phyloP scores from a whole-genome alignment of 1,284 basidiomycete species.

The Rhizoctonia solani region DNA sequence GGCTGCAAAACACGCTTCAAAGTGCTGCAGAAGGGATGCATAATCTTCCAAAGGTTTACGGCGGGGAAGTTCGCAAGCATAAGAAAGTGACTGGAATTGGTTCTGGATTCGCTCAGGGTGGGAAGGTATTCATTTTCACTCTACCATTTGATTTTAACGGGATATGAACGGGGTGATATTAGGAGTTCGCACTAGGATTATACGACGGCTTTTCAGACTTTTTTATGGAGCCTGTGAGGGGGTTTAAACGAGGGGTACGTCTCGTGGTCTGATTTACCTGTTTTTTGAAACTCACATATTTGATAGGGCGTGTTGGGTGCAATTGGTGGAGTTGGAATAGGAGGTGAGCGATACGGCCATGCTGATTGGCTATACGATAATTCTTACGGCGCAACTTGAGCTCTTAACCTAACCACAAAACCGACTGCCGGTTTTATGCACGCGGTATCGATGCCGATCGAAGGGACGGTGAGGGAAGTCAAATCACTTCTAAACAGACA shows the following conservation, averaged over 20 bases:
- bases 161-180: slow-evolving; percentile 23
- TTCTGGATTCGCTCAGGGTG: slow-evolving; percentile 54
- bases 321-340: slow-evolving; percentile 5
- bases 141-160: background rate
- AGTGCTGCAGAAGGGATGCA: slow-evolving; percentile 54
- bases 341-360: background rate
- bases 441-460: slow-evolving; percentile 50
- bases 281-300: background rate
- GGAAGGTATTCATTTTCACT: slow-evolving; percentile 45
- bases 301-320: slow-evolving; percentile 13
- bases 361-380: background rate
- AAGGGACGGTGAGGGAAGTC: slow-evolving; percentile 50
- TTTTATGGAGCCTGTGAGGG: slow-evolving; percentile 54
- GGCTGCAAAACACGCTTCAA: slow-evolving; percentile 51
- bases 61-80: slow-evolving; percentile 49
- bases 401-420: slow-evolving; percentile 7
- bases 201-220: slow-evolving; percentile 60
- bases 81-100: slow-evolving; percentile 52
- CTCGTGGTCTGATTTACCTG: background rate
- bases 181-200: slow-evolving; percentile 47
- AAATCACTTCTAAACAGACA: slow-evolving; percentile 43
- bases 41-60: slow-evolving; percentile 53
- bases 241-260: slow-evolving; percentile 38
- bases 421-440: slow-evolving; percentile 48
- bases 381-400: background rate